phyloP scores from a whole-genome alignment of 306 rosid genomes.

The Vigna reflexopilosa region DNA sequence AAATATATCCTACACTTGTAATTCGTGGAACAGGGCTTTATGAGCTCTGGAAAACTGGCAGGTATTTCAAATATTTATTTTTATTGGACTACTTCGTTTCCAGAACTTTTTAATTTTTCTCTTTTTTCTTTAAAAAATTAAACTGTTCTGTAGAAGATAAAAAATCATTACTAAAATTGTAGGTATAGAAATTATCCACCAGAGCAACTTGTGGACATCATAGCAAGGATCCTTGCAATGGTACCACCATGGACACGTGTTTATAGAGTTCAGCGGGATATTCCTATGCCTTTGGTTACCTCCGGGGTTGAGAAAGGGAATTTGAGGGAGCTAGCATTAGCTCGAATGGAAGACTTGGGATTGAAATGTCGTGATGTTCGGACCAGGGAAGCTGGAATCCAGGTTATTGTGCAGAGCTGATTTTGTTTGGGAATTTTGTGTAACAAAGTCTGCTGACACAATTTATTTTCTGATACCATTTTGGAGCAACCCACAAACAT shows the following conservation, averaged over 20 bases:
- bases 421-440: conserved; percentile 30
- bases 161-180: conserved; percentile 45
- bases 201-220: conserved; percentile 95
- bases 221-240: conserved; percentile 93
- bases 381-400: conserved; percentile 98
- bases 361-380: conserved; percentile 97
- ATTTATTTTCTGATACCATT: not conserved
- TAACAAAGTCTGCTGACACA: conserved; percentile 5
- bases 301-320: conserved; percentile 99
- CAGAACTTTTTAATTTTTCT: not conserved
- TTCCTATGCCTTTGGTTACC: conserved; percentile 98
- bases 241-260: conserved; percentile 99
- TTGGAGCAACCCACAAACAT: conserved; percentile 35
- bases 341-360: conserved; percentile 97
- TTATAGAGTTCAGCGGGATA: conserved; percentile 97
- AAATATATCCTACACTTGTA: conserved; percentile 95
- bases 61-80: conserved; percentile 52
- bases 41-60: conserved; percentile 99
- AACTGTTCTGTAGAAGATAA: conserved; percentile 2
- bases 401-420: conserved; percentile 56
- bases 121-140: not conserved
- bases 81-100: not conserved
- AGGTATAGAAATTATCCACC: conserved; percentile 98
- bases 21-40: conserved; percentile 99
- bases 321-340: conserved; percentile 91